Percentiles rank a stretch among this genome's conserved stretches.
Conservation (phyloP, 2,329 filamentous ascomycete species). For the Samsoniella hepiali region DNA sequence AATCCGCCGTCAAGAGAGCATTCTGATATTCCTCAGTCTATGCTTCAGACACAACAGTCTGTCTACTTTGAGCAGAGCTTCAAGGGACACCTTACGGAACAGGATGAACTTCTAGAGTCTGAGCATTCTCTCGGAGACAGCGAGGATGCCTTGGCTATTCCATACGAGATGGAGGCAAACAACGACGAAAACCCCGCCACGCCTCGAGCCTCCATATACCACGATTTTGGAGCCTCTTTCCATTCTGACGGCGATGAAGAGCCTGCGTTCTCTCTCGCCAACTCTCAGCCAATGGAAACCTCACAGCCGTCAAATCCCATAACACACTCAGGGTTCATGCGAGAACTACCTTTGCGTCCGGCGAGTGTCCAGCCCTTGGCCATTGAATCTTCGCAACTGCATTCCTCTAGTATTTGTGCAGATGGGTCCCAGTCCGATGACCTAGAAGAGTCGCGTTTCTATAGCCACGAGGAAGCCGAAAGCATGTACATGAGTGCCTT, state of each 20-base stretch:
- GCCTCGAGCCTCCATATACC: slow-evolving; percentile 50
- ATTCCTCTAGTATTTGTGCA: not conserved
- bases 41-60: slow-evolving; percentile 27
- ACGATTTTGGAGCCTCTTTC: slow-evolving; percentile 30
- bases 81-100: slow-evolving; percentile 24
- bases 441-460: slow-evolving; percentile 63
- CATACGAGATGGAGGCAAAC: slow-evolving; percentile 47
- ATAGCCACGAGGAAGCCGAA: slow-evolving; percentile 75
- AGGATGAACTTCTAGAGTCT: slow-evolving; percentile 23
- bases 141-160: slow-evolving; percentile 55
- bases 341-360: slow-evolving; percentile 25
- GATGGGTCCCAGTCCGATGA: slow-evolving; percentile 38
- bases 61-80: slow-evolving; percentile 16
- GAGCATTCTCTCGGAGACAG: slow-evolving; percentile 43
- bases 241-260: slow-evolving; percentile 25
- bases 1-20: slow-evolving; percentile 34
- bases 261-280: slow-evolving; percentile 25
- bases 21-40: slow-evolving; percentile 19
- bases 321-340: slow-evolving; percentile 4
- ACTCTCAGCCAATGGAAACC: not conserved
- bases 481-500: slow-evolving; percentile 84
- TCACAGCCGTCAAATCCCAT: not conserved
- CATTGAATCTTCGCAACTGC: not conserved
- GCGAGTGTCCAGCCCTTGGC: slow-evolving; percentile 11
- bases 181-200: slow-evolving; percentile 44